Evolutionary conservation across 2,329 filamentous ascomycete species (phyloP), one percentile per base, ranked within the genome.

Genomic region (Thielaviopsis populi): DNA sequence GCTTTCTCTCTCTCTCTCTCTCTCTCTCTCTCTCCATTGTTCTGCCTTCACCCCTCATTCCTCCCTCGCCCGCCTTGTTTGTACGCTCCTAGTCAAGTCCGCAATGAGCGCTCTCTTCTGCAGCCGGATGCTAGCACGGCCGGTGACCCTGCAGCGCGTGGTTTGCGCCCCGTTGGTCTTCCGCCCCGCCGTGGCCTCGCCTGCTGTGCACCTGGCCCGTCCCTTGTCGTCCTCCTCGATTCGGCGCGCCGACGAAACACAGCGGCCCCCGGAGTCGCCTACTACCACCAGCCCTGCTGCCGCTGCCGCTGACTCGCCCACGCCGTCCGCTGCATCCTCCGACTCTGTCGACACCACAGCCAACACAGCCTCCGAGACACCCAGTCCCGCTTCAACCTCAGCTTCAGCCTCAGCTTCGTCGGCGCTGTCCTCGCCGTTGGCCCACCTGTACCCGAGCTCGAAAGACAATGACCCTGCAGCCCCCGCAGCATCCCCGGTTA

Each of bases 181-280:
- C 40, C 6, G 54, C 19, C 37, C 27, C 10, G 30, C 64, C 53
- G 30, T 60, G 40, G 40, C 40, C 13, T 22, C 41, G 22, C 60
- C 65, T 63, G 24, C 53, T 63, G 37, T 65, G 60, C 41, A 43
- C 63, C 33, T 65, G 62, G 11, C 59, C 67, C 43, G 66, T 67
- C 66, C 67, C 69, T 65, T 69, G 65, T 66, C 54, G 27, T 61
- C 66, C 65, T 65, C 68, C 58, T 63, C 68, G 67, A 64, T 63
- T 65, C 59, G 65, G 65, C 67, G 46, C 66, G 61, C 54, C 48
- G 62, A 66, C 41, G 56, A 64, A 60, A 30, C 41, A 13, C 56
- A 58, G 2, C 33, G 5, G 24, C 53, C 59, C 17, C 11, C 48
- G 2, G 13, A 22, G 15, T n/a, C 43, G 22, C 24, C 43, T 24